phyloP scores from a whole-genome alignment of 2,329 filamentous ascomycete species.

The Achaetomium macrosporum region DNA sequence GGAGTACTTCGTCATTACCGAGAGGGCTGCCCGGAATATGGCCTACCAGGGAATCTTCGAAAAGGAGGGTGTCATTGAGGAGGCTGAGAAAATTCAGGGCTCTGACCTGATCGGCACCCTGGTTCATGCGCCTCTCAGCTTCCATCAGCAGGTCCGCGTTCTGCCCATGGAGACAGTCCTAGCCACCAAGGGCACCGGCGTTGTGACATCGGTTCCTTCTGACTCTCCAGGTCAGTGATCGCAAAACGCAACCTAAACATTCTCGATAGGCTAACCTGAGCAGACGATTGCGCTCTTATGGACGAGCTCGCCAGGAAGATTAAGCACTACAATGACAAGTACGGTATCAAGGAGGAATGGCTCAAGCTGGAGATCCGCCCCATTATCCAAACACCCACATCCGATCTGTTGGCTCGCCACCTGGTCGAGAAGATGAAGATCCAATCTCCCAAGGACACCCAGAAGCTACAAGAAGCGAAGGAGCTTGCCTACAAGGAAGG shows the following conservation, averaged over 20 bases:
- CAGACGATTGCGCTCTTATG: slow-evolving; percentile 85
- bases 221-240: slow-evolving; percentile 59
- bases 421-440: slow-evolving; percentile 94
- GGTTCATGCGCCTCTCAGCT: slow-evolving; percentile 80
- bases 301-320: slow-evolving; percentile 89
- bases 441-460: slow-evolving; percentile 88
- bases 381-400: slow-evolving; percentile 84
- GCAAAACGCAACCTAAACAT: background rate
- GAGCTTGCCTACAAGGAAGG: slow-evolving; percentile 96
- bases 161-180: slow-evolving; percentile 93
- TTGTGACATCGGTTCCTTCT: slow-evolving; percentile 91
- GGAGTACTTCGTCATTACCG: slow-evolving; percentile 79
- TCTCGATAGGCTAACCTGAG: background rate
- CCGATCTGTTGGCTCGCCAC: slow-evolving; percentile 74
- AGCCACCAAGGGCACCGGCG: slow-evolving; percentile 89
- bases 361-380: slow-evolving; percentile 83
- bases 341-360: slow-evolving; percentile 91
- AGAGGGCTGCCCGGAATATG: slow-evolving; percentile 86
- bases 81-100: slow-evolving; percentile 69
- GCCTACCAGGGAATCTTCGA: slow-evolving; percentile 85
- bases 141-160: slow-evolving; percentile 79
- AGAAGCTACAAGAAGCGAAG: slow-evolving; percentile 87
- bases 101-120: slow-evolving; percentile 81
- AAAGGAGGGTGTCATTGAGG: slow-evolving; percentile 66
- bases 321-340: slow-evolving; percentile 66